Evolutionary conservation across 768 basidiomycete genomes (phyloP), one percentile per base, ranked within the genome.

Genomic region (Russula compacta): DNA sequence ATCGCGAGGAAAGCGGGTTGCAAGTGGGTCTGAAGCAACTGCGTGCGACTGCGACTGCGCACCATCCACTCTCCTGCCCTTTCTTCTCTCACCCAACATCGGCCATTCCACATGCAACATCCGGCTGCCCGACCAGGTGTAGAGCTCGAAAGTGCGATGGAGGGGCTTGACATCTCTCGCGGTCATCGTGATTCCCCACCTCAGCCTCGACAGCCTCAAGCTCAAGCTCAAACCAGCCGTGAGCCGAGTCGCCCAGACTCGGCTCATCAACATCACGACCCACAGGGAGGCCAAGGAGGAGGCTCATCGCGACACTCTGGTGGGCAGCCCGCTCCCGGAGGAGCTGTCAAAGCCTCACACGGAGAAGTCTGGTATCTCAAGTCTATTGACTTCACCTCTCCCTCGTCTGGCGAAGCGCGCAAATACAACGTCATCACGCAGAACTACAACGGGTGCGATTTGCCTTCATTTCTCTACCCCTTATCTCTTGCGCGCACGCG

Each of bases 311-410:
- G 33, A 21, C 32, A 17, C 17, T 12, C 42, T 7, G 50, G 38
- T 7, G 50, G 38, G 1, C 32, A 17, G 29, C 53, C 11, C 15
- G 24, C 24, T 29, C 2, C 24, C 24, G 40, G 35, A 21, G 43
- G 40, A 3, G 49, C 24, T 12, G 32, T n/a, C 7, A 57, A 52
- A 11, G 7, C 50, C 6, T 71, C 74, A 14, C 66, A 65, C 15
- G 73, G 69, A 1, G 86, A 90, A 47, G 82, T 89, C 17, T 92
- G 89, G 89, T 81, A 85, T 70, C 82, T 92, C 70, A 92, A 91
- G 71, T 70, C 78, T 32, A 81, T 90, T 50, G 59, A 67, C 3
- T 92, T 86, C 67, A 75, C 73, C 33, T 62, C 61, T 67, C 71
- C 24, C 24, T 29, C 3, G 64, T 71, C 15, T 48, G 66, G 64